A percentile compares a stretch with the other conserved stretches of the same genome.
Conservation (phyloP, 1,139 yeast species). For the Blastobotrys malaysiensis region DNA sequence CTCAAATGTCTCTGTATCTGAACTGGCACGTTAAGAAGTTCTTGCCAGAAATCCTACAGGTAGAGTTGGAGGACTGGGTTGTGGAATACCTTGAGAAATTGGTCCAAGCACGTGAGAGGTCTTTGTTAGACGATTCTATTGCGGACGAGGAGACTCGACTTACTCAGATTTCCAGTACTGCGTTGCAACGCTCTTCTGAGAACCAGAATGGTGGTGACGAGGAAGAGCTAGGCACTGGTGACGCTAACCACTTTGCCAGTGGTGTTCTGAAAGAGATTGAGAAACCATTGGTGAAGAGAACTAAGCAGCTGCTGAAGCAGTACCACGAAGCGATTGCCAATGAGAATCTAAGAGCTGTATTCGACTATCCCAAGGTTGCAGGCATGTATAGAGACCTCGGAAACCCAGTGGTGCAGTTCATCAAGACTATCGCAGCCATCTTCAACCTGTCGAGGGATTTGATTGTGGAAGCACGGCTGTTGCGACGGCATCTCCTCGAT, state of each 20-base stretch:
- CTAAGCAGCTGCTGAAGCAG: conserved; percentile 56
- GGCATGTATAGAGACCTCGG: conserved; percentile 14
- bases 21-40: conserved; percentile 78
- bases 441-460: conserved; percentile 61
- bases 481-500: conserved; percentile 68
- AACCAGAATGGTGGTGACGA: conserved; percentile 10
- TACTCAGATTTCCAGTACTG: conserved; percentile 52
- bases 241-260: conserved; percentile 20
- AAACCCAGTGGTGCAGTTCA: conserved; percentile 76
- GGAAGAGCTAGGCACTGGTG: conserved; percentile 29
- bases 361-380: conserved; percentile 56
- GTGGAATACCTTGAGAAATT: conserved; percentile 69
- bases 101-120: conserved; percentile 45
- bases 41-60: conserved; percentile 68
- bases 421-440: conserved; percentile 69
- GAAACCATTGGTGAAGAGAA: conserved; percentile 59
- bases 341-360: conserved; percentile 58
- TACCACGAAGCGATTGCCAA: conserved; percentile 72
- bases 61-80: conserved; percentile 86
- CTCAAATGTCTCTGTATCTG: conserved; percentile 55
- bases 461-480: conserved; percentile 63
- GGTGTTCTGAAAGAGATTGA: conserved; percentile 46
- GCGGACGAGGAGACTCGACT: conserved; percentile 35
- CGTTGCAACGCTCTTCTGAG: conserved; percentile 11
- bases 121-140: conserved; percentile 31